Conservation (phyloP, 2,329 filamentous ascomycete species). For the Chaetomium strumarium region DNA sequence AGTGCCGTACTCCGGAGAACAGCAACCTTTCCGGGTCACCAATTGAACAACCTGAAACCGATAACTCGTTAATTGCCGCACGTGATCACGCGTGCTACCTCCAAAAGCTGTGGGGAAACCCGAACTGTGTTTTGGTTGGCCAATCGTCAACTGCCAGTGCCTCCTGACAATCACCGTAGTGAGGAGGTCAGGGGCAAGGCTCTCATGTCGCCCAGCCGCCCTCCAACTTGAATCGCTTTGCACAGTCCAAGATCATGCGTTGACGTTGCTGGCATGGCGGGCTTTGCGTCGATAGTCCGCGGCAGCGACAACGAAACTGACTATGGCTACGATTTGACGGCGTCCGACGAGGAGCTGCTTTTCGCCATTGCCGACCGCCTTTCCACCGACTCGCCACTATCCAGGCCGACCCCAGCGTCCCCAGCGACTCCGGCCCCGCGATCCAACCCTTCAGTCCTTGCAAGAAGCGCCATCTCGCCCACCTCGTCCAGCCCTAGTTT, state of each 20-base stretch:
- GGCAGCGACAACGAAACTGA: slow-evolving; percentile 29
- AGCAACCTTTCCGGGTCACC: too few relatives aligned
- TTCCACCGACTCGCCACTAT: slow-evolving; percentile 11
- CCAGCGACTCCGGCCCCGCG: not conserved
- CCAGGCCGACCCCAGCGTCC: not conserved
- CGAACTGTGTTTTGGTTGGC: not conserved
- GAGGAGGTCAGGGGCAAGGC: not conserved
- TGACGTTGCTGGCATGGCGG: slow-evolving; percentile 16
- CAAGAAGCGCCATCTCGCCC: not conserved
- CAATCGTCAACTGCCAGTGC: not conserved
- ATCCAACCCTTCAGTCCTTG: not conserved
- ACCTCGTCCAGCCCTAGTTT: not conserved
- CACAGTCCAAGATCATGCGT: not conserved
- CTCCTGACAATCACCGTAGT: too few relatives aligned
- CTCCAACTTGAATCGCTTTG: not conserved
- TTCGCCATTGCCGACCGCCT: slow-evolving; percentile 23
- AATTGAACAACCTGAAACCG: too few relatives aligned
- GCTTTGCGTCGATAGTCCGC: slow-evolving; percentile 3
- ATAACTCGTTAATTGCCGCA: not conserved
- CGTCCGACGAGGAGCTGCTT: slow-evolving; percentile 42
- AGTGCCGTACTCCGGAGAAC: too few relatives aligned
- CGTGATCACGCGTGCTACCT: slow-evolving; percentile 9
- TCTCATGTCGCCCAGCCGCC: not conserved
- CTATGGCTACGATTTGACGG: slow-evolving; percentile 42
- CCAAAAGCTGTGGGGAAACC: not conserved